Percentiles rank a stretch among this genome's conserved stretches.
These are phyloP conservation scores for Gossypium sturtianum DNA, from an alignment of 345 rosid species.

Conservation along the genomic window DNA sequence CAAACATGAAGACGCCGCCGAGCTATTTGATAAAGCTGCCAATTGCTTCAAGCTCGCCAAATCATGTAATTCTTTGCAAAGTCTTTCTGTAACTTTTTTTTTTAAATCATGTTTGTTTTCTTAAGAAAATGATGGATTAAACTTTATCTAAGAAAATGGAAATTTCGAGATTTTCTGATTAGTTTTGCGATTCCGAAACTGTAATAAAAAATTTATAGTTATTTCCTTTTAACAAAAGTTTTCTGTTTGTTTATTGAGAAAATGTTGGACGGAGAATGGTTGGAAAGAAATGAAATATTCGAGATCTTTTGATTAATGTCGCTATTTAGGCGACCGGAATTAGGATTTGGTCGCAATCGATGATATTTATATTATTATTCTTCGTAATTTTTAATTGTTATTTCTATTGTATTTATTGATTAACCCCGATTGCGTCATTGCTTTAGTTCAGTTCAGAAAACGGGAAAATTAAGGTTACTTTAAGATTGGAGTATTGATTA, in stretches of 20 bases:
- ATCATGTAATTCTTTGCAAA: constrained; percentile 35
- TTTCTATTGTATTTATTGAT: background rate
- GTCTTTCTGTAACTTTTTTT: background rate
- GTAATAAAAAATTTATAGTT: background rate
- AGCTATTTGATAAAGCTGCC: constrained; percentile 70
- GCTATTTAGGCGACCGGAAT: background rate
- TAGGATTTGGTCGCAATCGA: background rate
- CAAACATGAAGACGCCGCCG: constrained; percentile 71
- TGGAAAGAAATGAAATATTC: background rate
- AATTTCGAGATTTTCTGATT: background rate
- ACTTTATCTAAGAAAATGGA: background rate
- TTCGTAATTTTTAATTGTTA: background rate
- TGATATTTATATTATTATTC: background rate
- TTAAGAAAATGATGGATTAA: background rate
- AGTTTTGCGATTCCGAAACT: background rate
- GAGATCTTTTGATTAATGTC: background rate
- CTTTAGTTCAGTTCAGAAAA: background rate
- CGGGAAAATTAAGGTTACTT: background rate
- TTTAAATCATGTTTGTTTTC: background rate
- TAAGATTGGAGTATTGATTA: background rate
- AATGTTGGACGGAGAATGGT: background rate
- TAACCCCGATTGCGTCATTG: background rate
- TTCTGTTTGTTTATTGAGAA: background rate
- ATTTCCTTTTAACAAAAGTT: no score
- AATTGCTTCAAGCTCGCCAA: constrained; percentile 69